Percentiles rank a stretch among this genome's conserved stretches.
Conservation (phyloP, 169 alveolate genomes). For the Cryptosporidium viatorum region DNA sequence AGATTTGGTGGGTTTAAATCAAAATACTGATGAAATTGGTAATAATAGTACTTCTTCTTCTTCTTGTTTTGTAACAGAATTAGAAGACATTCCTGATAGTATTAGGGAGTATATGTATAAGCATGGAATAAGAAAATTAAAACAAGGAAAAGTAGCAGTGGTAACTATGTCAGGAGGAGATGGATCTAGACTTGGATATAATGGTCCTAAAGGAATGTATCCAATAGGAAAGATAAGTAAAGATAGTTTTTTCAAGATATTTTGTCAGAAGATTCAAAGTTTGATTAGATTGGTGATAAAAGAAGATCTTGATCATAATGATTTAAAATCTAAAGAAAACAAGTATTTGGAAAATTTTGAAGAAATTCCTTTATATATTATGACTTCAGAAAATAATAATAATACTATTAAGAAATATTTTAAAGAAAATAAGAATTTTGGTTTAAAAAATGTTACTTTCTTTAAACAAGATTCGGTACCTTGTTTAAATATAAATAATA, state of each 20-base stretch:
- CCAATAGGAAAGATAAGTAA: conserved; percentile 83
- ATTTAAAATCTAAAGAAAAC: not conserved
- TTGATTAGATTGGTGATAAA: conserved; percentile 75
- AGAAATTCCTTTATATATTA: conserved; percentile 82
- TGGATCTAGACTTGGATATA: conserved; percentile 88
- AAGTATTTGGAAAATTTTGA: not conserved
- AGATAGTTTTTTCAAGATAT: conserved; percentile 83
- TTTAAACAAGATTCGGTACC: conserved; percentile 87
- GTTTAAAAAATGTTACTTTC: conserved; percentile 82
- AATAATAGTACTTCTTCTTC: not conserved
- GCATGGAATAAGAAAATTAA: conserved; percentile 80
- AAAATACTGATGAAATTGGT: not conserved
- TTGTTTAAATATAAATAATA: conserved; percentile 80
- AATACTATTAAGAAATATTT: conserved; percentile 80
- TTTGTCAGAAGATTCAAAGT: conserved; percentile 82
- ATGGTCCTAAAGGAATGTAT: conserved; percentile 88
- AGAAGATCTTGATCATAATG: not conserved
- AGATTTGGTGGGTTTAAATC: not conserved
- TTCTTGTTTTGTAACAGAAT: conserved; percentile 8
- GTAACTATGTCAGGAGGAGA: conserved; percentile 90
- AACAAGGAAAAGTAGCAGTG: conserved; percentile 84
- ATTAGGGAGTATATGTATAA: not conserved
- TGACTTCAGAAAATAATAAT: conserved; percentile 84
- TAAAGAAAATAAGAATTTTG: conserved; percentile 82
- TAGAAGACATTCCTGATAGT: conserved; percentile 1